Conservation (phyloP, 2,329 filamentous ascomycete genomes). For the Calonectria henricotiae region DNA sequence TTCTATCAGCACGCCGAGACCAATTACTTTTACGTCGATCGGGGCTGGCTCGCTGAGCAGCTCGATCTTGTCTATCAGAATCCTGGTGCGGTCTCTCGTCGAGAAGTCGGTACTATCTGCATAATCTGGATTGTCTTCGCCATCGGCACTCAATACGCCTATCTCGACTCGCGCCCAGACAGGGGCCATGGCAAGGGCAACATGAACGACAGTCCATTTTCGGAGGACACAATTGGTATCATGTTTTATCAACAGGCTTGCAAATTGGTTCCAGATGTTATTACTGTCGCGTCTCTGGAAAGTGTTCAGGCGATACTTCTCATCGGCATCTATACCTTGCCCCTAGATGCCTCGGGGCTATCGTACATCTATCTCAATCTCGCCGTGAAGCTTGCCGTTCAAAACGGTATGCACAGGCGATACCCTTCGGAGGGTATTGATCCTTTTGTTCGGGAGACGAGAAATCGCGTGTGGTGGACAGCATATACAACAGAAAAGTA, state of each 20-base stretch:
- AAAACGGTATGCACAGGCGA: slow-evolving; percentile 74
- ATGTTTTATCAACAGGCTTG: slow-evolving; percentile 72
- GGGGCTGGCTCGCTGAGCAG: slow-evolving; percentile 61
- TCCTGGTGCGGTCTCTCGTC: slow-evolving; percentile 57
- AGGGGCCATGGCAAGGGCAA: slow-evolving; percentile 44
- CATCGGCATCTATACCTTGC: slow-evolving; percentile 71
- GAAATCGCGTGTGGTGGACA: slow-evolving; percentile 73
- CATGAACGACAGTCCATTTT: slow-evolving; percentile 54
- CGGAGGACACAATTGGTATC: slow-evolving; percentile 70
- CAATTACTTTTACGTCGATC: slow-evolving; percentile 67
- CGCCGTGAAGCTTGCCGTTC: slow-evolving; percentile 71
- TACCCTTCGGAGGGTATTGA: slow-evolving; percentile 66
- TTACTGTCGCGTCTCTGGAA: slow-evolving; percentile 70
- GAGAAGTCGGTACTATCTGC: slow-evolving; percentile 63
- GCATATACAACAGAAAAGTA: slow-evolving; percentile 72
- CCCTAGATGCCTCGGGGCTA: slow-evolving; percentile 71
- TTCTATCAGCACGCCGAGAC: slow-evolving; percentile 67
- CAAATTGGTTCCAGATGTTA: slow-evolving; percentile 71
- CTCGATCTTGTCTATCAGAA: slow-evolving; percentile 63
- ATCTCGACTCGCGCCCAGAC: slow-evolving; percentile 59
- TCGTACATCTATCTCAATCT: slow-evolving; percentile 73
- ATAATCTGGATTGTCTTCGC: slow-evolving; percentile 66
- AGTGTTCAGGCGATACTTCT: slow-evolving; percentile 73
- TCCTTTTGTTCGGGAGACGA: slow-evolving; percentile 66
- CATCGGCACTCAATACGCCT: slow-evolving; percentile 68